Evolutionary conservation across 2,329 filamentous ascomycete genomes (phyloP).

Genomic region (Alternaria triticina): DNA sequence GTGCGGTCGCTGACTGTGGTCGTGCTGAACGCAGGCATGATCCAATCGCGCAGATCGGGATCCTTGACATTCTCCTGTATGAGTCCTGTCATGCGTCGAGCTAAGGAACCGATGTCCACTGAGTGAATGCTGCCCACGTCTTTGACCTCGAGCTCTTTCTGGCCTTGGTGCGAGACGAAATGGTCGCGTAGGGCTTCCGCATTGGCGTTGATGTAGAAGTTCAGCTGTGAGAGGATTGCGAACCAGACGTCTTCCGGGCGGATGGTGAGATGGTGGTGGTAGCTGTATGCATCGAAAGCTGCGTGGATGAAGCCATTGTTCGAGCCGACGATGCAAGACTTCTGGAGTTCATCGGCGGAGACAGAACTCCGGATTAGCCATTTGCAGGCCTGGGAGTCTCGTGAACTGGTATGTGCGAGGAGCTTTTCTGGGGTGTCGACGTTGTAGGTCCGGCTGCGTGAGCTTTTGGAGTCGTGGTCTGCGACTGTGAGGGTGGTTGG

Average conservation of each 20-base stretch:
- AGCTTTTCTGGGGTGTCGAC: not conserved
- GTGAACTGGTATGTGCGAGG: not conserved
- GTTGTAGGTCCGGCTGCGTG: not conserved
- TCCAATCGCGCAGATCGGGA: conserved; percentile 16
- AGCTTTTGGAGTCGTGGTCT: conserved; percentile 2
- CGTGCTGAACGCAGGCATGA: conserved; percentile 27
- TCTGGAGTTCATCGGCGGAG: not conserved
- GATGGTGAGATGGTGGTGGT: conserved; percentile 29
- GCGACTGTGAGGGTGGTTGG: conserved; percentile 16
- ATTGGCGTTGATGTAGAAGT: conserved; percentile 33
- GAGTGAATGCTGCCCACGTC: conserved; percentile 5
- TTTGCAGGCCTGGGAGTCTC: not conserved
- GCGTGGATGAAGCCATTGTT: conserved; percentile 26
- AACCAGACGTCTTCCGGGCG: conserved; percentile 39
- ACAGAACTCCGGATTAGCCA: conserved; percentile 18
- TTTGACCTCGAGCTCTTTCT: conserved; percentile 18
- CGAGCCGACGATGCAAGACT: conserved; percentile 1
- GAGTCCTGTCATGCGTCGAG: conserved; percentile 6
- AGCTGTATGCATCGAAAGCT: conserved; percentile 21
- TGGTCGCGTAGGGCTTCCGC: conserved; percentile 32
- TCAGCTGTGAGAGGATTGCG: conserved; percentile 31
- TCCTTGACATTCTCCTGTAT: conserved; percentile 19
- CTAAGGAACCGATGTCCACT: conserved; percentile 5
- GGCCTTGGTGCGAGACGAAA: conserved; percentile 42
- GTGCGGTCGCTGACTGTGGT: conserved; percentile 20